Percentiles rank a stretch among this genome's conserved stretches.
phyloP scores from a whole-genome alignment of 129 eudicot species.

The Tanacetum coccineum region DNA sequence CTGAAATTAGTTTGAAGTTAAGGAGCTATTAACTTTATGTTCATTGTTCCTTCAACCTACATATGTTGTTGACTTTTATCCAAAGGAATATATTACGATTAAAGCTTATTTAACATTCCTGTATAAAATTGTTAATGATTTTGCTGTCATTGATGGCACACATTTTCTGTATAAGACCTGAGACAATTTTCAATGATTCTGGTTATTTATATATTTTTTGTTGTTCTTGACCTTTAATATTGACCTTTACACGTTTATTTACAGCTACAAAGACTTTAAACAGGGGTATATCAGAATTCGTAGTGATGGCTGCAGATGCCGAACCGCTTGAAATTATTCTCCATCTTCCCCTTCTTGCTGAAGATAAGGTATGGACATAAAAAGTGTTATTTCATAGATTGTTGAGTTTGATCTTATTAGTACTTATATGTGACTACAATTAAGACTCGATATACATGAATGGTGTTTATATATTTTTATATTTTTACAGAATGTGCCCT shows the following conservation, averaged over 20 bases:
- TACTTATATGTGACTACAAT: no score
- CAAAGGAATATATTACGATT: no score
- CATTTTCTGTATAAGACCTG: no score
- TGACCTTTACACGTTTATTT: neutral
- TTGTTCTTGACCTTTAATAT: neutral
- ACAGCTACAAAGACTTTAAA: constrained; percentile 18
- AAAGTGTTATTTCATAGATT: neutral
- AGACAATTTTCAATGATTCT: no score
- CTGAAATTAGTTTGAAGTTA: no score
- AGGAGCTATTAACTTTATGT: no score
- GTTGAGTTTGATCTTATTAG: neutral
- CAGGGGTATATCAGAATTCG: constrained; percentile 16
- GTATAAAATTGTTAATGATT: no score
- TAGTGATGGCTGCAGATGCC: constrained; percentile 25
- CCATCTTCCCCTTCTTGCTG: constrained; percentile 26
- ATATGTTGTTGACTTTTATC: no score
- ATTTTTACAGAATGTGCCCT: constrained; percentile 55
- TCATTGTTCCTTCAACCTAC: no score
- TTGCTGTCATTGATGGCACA: no score
- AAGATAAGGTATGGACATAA: constrained; percentile 12
- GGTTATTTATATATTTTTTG: neutral
- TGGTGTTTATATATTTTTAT: neutral
- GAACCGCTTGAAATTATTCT: constrained; percentile 20
- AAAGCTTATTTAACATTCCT: no score
- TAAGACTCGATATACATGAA: no score